Conservation (phyloP, 2,329 filamentous ascomycete genomes). For the Botryotinia globosa region DNA sequence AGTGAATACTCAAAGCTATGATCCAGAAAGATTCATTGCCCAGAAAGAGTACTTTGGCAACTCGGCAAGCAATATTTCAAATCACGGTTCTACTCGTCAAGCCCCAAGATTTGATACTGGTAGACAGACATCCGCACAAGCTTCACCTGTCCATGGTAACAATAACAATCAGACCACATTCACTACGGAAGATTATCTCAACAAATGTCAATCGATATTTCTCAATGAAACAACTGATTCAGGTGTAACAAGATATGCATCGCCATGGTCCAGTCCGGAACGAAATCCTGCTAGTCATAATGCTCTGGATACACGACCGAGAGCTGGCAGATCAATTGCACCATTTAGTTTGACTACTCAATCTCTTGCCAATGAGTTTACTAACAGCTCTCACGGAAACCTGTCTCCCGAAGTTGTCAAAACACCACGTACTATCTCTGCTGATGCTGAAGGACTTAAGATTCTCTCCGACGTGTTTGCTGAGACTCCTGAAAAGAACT, state of each 20-base stretch:
- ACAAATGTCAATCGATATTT: slow-evolving; percentile 12
- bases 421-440: not conserved
- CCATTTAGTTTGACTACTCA: not conserved
- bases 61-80: slow-evolving; percentile 41
- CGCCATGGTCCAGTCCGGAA: not conserved
- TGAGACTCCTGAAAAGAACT: not conserved
- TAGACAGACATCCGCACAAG: slow-evolving; percentile 59
- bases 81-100: slow-evolving; percentile 47
- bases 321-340: no score
- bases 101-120: slow-evolving; percentile 60
- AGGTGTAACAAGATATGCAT: not conserved
- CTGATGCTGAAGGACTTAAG: not conserved
- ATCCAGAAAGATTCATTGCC: not conserved
- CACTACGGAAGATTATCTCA: slow-evolving; percentile 10
- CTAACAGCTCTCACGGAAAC: not conserved
- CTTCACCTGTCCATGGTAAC: slow-evolving; percentile 49
- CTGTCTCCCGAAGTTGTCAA: not conserved
- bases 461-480: not conserved
- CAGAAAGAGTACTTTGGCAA: slow-evolving; percentile 17
- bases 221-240: not conserved
- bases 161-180: not conserved
- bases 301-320: not conserved
- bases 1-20: not conserved
- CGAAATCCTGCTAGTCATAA: slow-evolving; percentile 2
- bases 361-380: not conserved